phyloP scores from a whole-genome alignment of 2,329 filamentous ascomycete genomes.

The Botryotinia globosa region DNA sequence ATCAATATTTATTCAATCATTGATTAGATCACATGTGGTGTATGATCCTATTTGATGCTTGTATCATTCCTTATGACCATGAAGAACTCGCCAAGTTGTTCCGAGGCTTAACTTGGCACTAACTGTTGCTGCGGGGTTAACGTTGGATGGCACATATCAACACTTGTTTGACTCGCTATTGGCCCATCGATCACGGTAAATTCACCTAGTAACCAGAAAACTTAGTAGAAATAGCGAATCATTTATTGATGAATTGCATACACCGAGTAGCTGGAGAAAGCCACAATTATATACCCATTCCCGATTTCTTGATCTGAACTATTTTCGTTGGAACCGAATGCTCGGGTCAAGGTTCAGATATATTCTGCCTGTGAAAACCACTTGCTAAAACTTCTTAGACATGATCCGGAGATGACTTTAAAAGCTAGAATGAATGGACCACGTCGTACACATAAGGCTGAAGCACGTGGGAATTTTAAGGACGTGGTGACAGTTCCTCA shows the following conservation, averaged over 20 bases:
- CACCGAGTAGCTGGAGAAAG: not conserved
- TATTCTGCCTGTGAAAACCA: not conserved
- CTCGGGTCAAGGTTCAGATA: not conserved
- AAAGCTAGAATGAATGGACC: not conserved
- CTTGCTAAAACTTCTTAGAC: not conserved
- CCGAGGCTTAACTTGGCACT: constrained; percentile 8
- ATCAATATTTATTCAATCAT: not conserved
- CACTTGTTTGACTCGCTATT: not conserved
- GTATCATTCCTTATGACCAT: constrained; percentile 8
- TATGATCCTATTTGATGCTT: not conserved
- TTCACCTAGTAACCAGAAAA: not conserved
- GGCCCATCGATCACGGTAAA: not conserved
- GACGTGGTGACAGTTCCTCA: constrained; percentile 35
- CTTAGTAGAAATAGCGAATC: not conserved
- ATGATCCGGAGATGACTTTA: not conserved
- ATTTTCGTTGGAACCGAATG: not conserved
- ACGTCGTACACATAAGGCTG: constrained; percentile 9
- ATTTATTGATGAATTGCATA: not conserved
- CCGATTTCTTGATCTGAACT: not conserved
- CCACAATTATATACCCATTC: not conserved
- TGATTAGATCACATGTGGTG: not conserved
- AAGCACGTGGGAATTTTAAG: not conserved
- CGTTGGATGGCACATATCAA: not conserved
- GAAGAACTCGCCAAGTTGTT: constrained; percentile 3
- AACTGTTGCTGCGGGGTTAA: constrained; percentile 7